Evolutionary conservation across 2,329 filamentous ascomycete genomes (phyloP), one percentile per base, ranked within the genome.

Genomic region (Proliferodiscus dingleyae): DNA sequence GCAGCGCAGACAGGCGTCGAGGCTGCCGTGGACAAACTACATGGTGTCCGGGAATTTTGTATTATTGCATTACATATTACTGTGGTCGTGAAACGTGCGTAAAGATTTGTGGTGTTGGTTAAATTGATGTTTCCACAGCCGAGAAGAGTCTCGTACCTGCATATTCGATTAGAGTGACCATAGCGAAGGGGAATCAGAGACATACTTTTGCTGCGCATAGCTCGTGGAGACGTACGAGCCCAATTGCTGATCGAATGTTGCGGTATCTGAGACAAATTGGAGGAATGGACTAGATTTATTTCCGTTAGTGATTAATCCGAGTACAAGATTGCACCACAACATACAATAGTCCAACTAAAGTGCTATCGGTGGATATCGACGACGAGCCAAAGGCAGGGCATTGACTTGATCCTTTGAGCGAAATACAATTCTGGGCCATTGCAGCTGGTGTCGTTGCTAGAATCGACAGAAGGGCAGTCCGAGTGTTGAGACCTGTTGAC

Each of bases 11-110:
- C 72, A 2, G 93, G 89, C 47, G 74, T 73, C 4, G 87, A 80
- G 33, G 83, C 71, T 23, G 74, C 68, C n/a, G 73, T 66, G 0
- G 83, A 77, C 37, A 94, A 70, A 16, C 70, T 68, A 68, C 93
- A 98, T 21, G 75, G 63, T 9, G 69, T 63, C 58, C 85, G 81
- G 4, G 93, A 97, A 63, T 89, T 90, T 67, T 98, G 93, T 41
- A 98, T 80, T 62, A 98, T 86, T 54, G 87, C 78, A 72, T 94
- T 97, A 75, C 93, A 98, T 54, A 98, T 77, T 53, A 94, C 84
- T 50, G 87, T 93, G 37, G 82, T 93, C 4, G 91, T 95, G 68
- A 91, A 98, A 58, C 93, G 85, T 39, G 93, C 91, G 68, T 98
- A 98, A 61, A 90, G 79, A 60, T 85, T 77, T 56, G 80, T 84